Conservation (phyloP, 495 filamentous ascomycete genomes). For the Penicillium pulvis region DNA sequence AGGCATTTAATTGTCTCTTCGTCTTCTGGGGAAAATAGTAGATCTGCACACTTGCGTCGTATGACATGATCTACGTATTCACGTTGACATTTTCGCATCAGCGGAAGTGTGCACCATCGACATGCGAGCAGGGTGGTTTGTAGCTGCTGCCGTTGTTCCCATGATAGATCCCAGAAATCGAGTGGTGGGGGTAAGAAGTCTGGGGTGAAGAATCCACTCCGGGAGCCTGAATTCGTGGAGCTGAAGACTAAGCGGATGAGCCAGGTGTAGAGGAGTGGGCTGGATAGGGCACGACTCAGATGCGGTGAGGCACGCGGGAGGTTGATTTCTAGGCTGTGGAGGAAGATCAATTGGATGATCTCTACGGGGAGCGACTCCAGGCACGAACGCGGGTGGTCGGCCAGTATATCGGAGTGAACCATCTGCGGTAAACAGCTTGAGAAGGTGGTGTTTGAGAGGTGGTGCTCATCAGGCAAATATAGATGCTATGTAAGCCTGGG, state of each 20-base stretch:
- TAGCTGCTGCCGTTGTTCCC: conserved; percentile 26
- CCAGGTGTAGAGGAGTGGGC: conserved; percentile 45
- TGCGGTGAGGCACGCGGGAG: conserved; percentile 48
- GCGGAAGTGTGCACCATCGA: conserved; percentile 47
- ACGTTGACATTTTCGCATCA: conserved; percentile 44
- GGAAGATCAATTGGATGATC: conserved; percentile 54
- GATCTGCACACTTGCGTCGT: conserved; percentile 24
- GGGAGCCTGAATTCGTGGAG: conserved; percentile 35
- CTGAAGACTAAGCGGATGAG: conserved; percentile 47
- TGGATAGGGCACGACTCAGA: conserved; percentile 36
- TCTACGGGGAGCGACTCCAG: conserved; percentile 57
- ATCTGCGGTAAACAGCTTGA: conserved; percentile 1
- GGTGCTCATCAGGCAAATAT: background rate
- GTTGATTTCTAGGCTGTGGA: conserved; percentile 51
- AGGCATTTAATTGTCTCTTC: conserved; percentile 20
- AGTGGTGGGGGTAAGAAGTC: conserved; percentile 43
- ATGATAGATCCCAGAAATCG: conserved; percentile 32
- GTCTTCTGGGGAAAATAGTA: conserved; percentile 31
- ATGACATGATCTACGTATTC: conserved; percentile 41
- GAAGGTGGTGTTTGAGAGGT: background rate
- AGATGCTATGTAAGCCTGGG: background rate
- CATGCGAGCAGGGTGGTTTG: conserved; percentile 42
- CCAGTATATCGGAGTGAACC: conserved; percentile 1
- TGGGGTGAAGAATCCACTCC: conserved; percentile 34
- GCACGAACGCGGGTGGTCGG: conserved; percentile 24